phyloP scores from a whole-genome alignment of 2,329 filamentous ascomycete genomes.

The Rhynchosporium secalis region DNA sequence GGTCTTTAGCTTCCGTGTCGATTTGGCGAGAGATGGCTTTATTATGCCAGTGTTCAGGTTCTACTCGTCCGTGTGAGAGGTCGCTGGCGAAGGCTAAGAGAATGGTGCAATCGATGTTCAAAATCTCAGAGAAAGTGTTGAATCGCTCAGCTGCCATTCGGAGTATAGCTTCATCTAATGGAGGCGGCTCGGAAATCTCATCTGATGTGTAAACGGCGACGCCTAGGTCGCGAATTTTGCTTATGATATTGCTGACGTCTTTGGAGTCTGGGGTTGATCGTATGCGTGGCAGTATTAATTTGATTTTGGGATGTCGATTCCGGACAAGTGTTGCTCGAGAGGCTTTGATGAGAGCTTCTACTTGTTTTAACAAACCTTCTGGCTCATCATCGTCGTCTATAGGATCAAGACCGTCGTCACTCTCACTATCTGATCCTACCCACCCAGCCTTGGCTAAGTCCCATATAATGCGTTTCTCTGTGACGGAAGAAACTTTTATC shows the following conservation, averaged over 20 bases:
- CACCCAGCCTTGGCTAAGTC: conserved; percentile 70
- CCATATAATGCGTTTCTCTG: conserved; percentile 62
- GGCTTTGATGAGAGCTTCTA: conserved; percentile 57
- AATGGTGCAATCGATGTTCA: conserved; percentile 64
- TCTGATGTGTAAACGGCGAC: conserved; percentile 38
- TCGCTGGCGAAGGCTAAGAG: conserved; percentile 69
- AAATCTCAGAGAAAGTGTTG: conserved; percentile 43
- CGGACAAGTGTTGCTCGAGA: conserved; percentile 56
- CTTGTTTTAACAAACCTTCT: conserved; percentile 59
- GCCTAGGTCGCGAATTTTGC: conserved; percentile 53
- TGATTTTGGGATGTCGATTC: conserved; percentile 59
- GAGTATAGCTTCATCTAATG: conserved; percentile 29
- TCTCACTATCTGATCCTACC: conserved; percentile 49
- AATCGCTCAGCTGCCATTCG: conserved; percentile 44
- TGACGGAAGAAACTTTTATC: conserved; percentile 68
- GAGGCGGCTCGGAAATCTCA: conserved; percentile 29
- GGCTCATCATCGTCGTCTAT: conserved; percentile 46
- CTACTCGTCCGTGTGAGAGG: conserved; percentile 45
- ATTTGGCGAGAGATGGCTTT: conserved; percentile 50
- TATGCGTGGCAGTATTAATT: conserved; percentile 62
- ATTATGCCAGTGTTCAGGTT: conserved; percentile 39
- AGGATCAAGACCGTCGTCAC: conserved; percentile 43
- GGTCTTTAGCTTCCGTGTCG: conserved; percentile 58
- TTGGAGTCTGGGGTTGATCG: conserved; percentile 45
- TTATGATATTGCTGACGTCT: conserved; percentile 57